Conservation (phyloP, 208 protist species). For the Tritrichomonas musculus region DNA sequence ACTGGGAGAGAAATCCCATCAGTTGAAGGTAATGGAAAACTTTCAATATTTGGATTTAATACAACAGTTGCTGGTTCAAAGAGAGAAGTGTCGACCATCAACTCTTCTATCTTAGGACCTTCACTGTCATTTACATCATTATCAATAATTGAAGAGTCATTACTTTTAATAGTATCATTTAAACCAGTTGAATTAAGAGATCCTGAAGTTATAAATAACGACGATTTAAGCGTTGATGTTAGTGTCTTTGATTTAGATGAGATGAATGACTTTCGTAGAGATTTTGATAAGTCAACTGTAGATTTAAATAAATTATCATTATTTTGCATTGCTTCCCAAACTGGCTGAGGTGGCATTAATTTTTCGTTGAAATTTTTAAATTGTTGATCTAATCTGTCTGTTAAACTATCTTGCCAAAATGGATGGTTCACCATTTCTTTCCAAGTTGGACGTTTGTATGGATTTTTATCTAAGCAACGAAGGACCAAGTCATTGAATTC, state of each 20-base stretch:
- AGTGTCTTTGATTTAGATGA: too few relatives aligned
- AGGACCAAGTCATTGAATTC: not conserved
- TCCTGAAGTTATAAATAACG: too few relatives aligned
- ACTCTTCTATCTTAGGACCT: not conserved
- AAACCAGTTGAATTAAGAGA: too few relatives aligned
- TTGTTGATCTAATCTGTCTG: not conserved
- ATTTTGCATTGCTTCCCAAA: too few relatives aligned
- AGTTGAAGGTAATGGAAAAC: not conserved
- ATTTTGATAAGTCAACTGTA: too few relatives aligned
- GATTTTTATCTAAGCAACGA: not conserved
- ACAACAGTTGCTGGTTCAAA: not conserved
- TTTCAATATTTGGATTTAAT: not conserved
- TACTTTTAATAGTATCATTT: too few relatives aligned
- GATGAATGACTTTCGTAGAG: too few relatives aligned
- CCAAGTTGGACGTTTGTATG: conserved; percentile 19
- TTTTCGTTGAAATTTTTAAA: not conserved
- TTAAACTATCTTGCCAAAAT: not conserved
- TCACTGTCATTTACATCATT: too few relatives aligned
- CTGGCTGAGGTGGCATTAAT: not conserved
- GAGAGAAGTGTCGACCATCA: not conserved
- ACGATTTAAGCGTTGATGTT: too few relatives aligned
- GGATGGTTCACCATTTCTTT: not conserved
- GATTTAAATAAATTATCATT: too few relatives aligned
- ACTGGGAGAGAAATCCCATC: not conserved
- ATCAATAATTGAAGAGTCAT: too few relatives aligned